These are phyloP conservation scores for Medicago truncatula DNA, from an alignment of 306 rosid species.

Conservation along the genomic window DNA sequence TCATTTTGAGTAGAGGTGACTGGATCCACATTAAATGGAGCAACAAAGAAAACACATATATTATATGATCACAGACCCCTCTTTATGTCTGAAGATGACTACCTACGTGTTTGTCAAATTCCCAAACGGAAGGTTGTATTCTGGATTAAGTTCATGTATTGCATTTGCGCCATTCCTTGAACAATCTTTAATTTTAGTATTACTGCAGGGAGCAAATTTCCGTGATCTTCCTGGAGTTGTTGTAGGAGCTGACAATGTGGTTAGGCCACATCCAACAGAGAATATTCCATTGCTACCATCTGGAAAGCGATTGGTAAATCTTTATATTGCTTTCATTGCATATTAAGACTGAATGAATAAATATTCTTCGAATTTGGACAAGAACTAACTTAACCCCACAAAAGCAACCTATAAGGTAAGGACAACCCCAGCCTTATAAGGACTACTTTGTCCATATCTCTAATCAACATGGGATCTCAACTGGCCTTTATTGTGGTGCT, in stretches of 20 bases:
- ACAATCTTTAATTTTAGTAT: conserved; percentile 27
- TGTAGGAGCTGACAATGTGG: conserved; percentile 89
- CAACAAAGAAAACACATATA: conserved; percentile 33
- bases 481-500: neutral
- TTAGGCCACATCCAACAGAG: conserved; percentile 60
- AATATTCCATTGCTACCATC: conserved; percentile 63
- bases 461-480: neutral
- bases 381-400: neutral
- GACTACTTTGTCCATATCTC: neutral
- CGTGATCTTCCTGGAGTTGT: conserved; percentile 90
- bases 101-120: conserved; percentile 79
- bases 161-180: conserved; percentile 35
- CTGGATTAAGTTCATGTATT: conserved; percentile 25
- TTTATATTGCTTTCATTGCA: conserved; percentile 31
- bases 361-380: neutral
- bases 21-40: conserved; percentile 51
- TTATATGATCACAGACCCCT: conserved; percentile 77
- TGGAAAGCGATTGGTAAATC: conserved; percentile 81
- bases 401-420: neutral
- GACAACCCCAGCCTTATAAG: neutral
- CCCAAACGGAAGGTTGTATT: conserved; percentile 83
- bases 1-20: conserved; percentile 69
- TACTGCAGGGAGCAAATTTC: conserved; percentile 87
- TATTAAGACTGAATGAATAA: neutral
- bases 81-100: conserved; percentile 66